Evolutionary conservation across 2,329 filamentous ascomycete species (phyloP).

Genomic region (Cercospora berteroae): DNA sequence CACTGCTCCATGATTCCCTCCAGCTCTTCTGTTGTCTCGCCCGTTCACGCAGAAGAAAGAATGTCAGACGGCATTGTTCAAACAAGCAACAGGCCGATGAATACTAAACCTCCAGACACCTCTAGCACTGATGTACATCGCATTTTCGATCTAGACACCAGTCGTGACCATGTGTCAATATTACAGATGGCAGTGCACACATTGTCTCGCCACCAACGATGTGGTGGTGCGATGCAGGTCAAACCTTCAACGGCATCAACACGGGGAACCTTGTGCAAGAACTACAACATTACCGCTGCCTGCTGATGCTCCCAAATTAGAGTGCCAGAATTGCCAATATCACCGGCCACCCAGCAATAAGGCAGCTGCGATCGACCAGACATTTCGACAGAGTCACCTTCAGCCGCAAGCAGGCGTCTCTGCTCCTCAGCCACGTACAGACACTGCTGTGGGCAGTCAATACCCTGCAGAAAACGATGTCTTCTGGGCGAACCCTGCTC

Average conservation of each 20-base stretch:
- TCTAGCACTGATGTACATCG: background rate
- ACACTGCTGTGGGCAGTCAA: background rate
- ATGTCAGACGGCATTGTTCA: conserved; percentile 1
- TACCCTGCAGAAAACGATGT: conserved; percentile 13
- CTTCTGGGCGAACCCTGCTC: conserved; percentile 13
- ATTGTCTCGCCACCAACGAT: conserved; percentile 14
- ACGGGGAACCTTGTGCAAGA: conserved; percentile 12
- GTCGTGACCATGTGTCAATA: conserved; percentile 17
- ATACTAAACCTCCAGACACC: conserved; percentile 5
- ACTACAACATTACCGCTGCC: conserved; percentile 15
- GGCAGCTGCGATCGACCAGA: background rate
- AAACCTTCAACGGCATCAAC: conserved; percentile 9
- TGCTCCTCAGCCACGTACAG: background rate
- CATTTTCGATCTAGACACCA: background rate
- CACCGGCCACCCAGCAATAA: background rate
- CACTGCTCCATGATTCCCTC: background rate
- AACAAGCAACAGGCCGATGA: background rate
- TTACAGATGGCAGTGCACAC: conserved; percentile 15
- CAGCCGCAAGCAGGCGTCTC: background rate
- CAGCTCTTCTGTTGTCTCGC: background rate
- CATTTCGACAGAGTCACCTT: background rate
- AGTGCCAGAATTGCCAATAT: conserved; percentile 18
- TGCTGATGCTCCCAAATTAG: conserved; percentile 15
- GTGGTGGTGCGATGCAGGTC: conserved; percentile 17
- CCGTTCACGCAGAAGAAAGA: background rate